phyloP scores from a whole-genome alignment of 352 stramenopile genomes.

The Pythium sukuiense region DNA sequence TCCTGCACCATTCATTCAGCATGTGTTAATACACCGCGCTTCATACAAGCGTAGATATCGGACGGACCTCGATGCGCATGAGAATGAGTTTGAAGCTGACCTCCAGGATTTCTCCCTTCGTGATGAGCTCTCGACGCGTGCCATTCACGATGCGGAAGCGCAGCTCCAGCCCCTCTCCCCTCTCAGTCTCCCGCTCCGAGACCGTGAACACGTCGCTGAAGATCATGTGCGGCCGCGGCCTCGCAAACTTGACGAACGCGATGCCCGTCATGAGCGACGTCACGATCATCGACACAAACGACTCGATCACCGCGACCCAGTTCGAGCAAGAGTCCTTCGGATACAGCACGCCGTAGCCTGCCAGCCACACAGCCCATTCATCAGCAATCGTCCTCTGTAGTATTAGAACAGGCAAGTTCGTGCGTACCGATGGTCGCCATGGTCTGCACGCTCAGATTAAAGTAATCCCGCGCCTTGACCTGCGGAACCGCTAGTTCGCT shows the following conservation, averaged over 20 bases:
- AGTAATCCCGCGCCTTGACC: slow-evolving; percentile 39
- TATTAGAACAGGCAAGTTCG: not conserved
- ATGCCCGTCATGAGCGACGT: slow-evolving; percentile 61
- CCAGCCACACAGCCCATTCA: not conserved
- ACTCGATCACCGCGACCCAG: slow-evolving; percentile 51
- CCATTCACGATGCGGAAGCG: slow-evolving; percentile 60
- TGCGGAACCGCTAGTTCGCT: slow-evolving; percentile 15
- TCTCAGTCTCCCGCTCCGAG: slow-evolving; percentile 24
- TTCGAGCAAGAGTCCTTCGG: slow-evolving; percentile 49
- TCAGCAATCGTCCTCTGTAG: not conserved
- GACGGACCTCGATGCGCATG: slow-evolving; percentile 54
- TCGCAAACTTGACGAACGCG: slow-evolving; percentile 65
- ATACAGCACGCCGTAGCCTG: slow-evolving; percentile 52
- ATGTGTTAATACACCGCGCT: not conserved
- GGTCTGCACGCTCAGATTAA: slow-evolving; percentile 65
- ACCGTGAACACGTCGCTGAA: slow-evolving; percentile 59
- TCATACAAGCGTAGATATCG: not conserved
- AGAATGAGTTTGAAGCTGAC: slow-evolving; percentile 63
- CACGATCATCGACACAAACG: slow-evolving; percentile 57
- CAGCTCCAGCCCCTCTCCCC: slow-evolving; percentile 37
- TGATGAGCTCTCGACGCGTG: slow-evolving; percentile 40
- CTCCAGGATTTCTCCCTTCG: slow-evolving; percentile 52
- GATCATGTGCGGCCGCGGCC: slow-evolving; percentile 45
- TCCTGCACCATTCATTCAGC: slow-evolving; percentile 25
- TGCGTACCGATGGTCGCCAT: slow-evolving; percentile 52